Percentiles rank a stretch among this genome's conserved stretches.
These are phyloP conservation scores for Russula dissimulans DNA, from an alignment of 768 basidiomycete species.

Conservation along the genomic window DNA sequence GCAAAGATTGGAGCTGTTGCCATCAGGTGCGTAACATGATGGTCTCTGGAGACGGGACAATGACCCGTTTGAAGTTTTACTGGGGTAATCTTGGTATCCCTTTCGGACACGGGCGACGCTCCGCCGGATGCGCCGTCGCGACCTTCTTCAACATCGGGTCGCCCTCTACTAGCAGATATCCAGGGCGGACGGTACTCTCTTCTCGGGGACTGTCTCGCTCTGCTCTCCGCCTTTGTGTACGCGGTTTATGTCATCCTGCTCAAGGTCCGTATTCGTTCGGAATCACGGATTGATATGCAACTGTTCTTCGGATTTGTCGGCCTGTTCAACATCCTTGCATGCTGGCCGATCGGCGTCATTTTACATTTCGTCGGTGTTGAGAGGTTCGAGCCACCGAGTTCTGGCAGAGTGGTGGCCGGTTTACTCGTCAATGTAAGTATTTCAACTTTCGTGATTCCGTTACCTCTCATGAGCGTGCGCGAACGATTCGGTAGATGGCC, in stretches of 20 bases:
- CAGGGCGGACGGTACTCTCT: slow-evolving; percentile 21
- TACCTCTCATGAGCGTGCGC: not conserved
- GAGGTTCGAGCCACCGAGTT: slow-evolving; percentile 59
- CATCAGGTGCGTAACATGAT: slow-evolving; percentile 48
- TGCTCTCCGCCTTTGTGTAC: slow-evolving; percentile 83
- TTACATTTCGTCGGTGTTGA: slow-evolving; percentile 71
- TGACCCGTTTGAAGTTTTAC: slow-evolving; percentile 42
- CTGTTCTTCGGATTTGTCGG: slow-evolving; percentile 94
- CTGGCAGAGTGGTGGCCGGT: slow-evolving; percentile 37
- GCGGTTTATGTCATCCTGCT: slow-evolving; percentile 82
- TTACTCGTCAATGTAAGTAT: slow-evolving; percentile 47
- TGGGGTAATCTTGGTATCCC: slow-evolving; percentile 82
- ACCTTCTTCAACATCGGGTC: slow-evolving; percentile 8
- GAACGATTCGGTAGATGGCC: slow-evolving; percentile 46
- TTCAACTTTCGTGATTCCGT: not conserved
- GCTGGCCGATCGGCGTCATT: slow-evolving; percentile 70
- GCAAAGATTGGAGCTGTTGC: slow-evolving; percentile 71
- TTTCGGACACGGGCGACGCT: slow-evolving; percentile 56
- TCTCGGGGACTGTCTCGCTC: slow-evolving; percentile 75
- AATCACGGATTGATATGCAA: slow-evolving; percentile 86
- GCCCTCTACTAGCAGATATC: slow-evolving; percentile 8
- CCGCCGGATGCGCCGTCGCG: slow-evolving; percentile 5
- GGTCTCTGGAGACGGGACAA: not conserved
- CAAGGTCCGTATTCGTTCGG: slow-evolving; percentile 75
- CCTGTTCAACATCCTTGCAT: slow-evolving; percentile 65